Percentiles rank a stretch among this genome's conserved stretches.
Conservation (phyloP, 108 stramenopile genomes). For the Ochromonas danica region DNA sequence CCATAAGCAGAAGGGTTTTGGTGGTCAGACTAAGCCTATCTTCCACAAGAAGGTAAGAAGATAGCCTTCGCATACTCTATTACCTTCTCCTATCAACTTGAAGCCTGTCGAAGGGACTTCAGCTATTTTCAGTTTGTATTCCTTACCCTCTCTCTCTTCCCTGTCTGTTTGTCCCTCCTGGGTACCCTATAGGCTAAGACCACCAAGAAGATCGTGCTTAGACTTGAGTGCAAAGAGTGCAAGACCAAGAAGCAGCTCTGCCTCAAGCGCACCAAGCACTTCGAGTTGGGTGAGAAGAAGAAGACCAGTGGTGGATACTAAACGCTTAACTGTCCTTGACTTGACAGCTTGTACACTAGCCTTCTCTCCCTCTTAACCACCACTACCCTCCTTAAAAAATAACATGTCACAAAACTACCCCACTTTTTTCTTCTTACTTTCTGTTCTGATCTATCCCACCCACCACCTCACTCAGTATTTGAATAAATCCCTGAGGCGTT, state of each 20-base stretch:
- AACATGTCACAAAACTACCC: too few relatives aligned
- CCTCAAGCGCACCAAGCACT: conserved; percentile 98
- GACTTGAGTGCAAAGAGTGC: conserved; percentile 99
- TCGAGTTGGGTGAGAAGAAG: conserved; percentile 99
- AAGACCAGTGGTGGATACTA: conserved; percentile 94
- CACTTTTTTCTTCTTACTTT: too few relatives aligned
- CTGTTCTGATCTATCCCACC: too few relatives aligned
- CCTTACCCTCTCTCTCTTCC: neutral
- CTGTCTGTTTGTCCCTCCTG: neutral
- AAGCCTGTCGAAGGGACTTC: too few relatives aligned
- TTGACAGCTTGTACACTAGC: too few relatives aligned
- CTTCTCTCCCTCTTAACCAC: too few relatives aligned
- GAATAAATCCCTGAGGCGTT: too few relatives aligned
- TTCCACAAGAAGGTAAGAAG: conserved; percentile 93
- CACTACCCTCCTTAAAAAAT: too few relatives aligned
- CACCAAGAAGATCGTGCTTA: conserved; percentile 97
- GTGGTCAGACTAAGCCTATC: conserved; percentile 99
- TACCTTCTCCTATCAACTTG: too few relatives aligned
- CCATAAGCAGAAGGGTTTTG: conserved; percentile 99
- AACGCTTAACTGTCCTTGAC: too few relatives aligned
- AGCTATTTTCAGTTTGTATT: neutral
- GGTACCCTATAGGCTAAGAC: conserved; percentile 89
- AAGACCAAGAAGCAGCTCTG: conserved; percentile 98
- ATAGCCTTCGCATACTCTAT: neutral
- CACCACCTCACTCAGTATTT: too few relatives aligned